Conservation (phyloP, 78 protist species). For the Dictyostelium brefeldianum region DNA sequence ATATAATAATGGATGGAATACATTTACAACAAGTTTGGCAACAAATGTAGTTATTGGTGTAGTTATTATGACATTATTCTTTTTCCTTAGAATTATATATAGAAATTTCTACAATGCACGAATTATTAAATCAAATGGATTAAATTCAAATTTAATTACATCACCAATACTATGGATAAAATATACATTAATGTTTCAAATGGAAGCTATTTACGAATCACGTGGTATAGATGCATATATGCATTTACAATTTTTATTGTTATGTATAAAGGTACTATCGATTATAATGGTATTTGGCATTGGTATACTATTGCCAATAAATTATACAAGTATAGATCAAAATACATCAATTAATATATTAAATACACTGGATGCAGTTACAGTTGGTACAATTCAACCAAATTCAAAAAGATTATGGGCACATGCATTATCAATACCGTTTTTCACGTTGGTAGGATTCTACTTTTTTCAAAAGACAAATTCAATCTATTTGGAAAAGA, state of each 20-base stretch:
- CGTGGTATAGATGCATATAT: conserved; percentile 79
- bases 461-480: conserved; percentile 39
- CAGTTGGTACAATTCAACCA: conserved; percentile 46
- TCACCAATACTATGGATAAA: conserved; percentile 45
- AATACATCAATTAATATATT: not conserved
- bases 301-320: conserved; percentile 59
- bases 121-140: conserved; percentile 50
- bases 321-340: conserved; percentile 30
- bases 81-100: conserved; percentile 46
- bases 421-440: conserved; percentile 59
- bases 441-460: conserved; percentile 36
- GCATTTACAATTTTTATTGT: conserved; percentile 56
- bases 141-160: not conserved
- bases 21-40: conserved; percentile 23
- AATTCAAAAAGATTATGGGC: conserved; percentile 64
- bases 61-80: conserved; percentile 37
- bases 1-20: conserved; percentile 38
- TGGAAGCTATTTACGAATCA: conserved; percentile 53
- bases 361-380: conserved; percentile 49
- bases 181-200: conserved; percentile 22
- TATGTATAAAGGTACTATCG: conserved; percentile 28
- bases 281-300: conserved; percentile 64
- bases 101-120: conserved; percentile 62
- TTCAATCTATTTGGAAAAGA: conserved; percentile 55
- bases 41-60: conserved; percentile 51